Conservation (phyloP, 116 monocot species). For the Iris pallida region DNA sequence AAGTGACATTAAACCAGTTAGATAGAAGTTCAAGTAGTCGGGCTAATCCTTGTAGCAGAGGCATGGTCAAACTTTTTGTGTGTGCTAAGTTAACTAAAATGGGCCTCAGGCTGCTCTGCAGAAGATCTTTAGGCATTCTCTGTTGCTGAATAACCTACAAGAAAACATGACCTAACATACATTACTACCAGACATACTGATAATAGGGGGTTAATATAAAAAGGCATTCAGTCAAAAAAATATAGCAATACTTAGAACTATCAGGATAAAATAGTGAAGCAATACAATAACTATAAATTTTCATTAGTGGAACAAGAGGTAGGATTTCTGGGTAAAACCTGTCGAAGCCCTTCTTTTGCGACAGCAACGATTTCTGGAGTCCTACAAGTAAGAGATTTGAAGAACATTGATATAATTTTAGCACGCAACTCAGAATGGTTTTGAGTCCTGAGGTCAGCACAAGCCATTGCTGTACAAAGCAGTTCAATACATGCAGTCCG, state of each 20-base stretch:
- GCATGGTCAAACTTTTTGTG: constrained; percentile 93
- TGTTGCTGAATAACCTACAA: constrained; percentile 93
- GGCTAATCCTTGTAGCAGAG: constrained; percentile 94
- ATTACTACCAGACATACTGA: neutral
- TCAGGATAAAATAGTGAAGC: neutral
- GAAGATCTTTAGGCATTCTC: constrained; percentile 95
- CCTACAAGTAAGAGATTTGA: constrained; percentile 91
- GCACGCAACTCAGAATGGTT: constrained; percentile 75
- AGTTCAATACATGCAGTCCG: constrained; percentile 97
- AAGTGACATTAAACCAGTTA: constrained; percentile 96
- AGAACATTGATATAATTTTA: constrained; percentile 97
- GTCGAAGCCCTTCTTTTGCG: constrained; percentile 97
- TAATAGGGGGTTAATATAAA: neutral
- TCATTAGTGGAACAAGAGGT: neutral
- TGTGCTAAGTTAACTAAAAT: constrained; percentile 92
- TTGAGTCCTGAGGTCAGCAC: constrained; percentile 85
- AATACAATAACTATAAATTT: constrained; percentile 6
- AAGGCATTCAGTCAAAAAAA: neutral
- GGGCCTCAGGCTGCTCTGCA: constrained; percentile 92
- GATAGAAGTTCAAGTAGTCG: constrained; percentile 94
- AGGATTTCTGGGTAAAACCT: constrained; percentile 35
- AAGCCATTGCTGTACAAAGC: constrained; percentile 98
- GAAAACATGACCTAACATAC: neutral
- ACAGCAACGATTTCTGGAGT: constrained; percentile 97
- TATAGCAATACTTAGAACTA: no score